Percentiles rank a stretch among this genome's conserved stretches.
Conservation (phyloP, 1,284 basidiomycete species). For the Irpex sp. region DNA sequence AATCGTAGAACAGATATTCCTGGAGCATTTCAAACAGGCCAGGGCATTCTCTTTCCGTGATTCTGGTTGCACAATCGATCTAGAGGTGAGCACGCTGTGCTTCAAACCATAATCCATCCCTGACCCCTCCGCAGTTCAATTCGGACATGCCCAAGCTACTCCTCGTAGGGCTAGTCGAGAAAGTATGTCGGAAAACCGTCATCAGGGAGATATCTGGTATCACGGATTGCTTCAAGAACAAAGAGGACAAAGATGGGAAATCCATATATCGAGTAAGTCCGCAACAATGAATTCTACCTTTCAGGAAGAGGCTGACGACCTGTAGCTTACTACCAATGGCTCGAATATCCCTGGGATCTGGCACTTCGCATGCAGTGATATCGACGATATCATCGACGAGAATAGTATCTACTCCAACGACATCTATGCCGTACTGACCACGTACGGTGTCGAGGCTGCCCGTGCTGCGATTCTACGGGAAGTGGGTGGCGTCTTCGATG, state of each 20-base stretch:
- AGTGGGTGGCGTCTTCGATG: slow-evolving; percentile 91
- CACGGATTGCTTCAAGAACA: slow-evolving; percentile 75
- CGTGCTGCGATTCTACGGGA: slow-evolving; percentile 89
- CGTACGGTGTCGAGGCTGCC: slow-evolving; percentile 98
- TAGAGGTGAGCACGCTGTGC: slow-evolving; percentile 59
- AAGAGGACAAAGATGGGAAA: slow-evolving; percentile 52
- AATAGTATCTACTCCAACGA: slow-evolving; percentile 93
- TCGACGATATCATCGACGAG: slow-evolving; percentile 74
- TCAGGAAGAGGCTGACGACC: not conserved
- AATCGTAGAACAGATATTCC: slow-evolving; percentile 49
- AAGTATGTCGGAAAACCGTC: slow-evolving; percentile 78
- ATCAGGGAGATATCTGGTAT: slow-evolving; percentile 89
- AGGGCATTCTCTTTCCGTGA: slow-evolving; percentile 78
- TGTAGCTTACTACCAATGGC: slow-evolving; percentile 79
- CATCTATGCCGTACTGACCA: slow-evolving; percentile 87
- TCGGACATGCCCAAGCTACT: slow-evolving; percentile 84
- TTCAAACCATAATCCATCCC: not conserved
- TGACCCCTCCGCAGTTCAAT: slow-evolving; percentile 44
- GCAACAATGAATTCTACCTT: not conserved
- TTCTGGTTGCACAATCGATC: slow-evolving; percentile 70
- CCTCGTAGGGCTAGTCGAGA: slow-evolving; percentile 88
- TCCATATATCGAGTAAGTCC: slow-evolving; percentile 45
- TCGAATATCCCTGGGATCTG: slow-evolving; percentile 93
- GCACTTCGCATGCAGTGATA: slow-evolving; percentile 70
- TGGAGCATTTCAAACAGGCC: slow-evolving; percentile 51